Evolutionary conservation across 1,139 yeast species (phyloP).

Genomic region (Candida tropicalis): DNA sequence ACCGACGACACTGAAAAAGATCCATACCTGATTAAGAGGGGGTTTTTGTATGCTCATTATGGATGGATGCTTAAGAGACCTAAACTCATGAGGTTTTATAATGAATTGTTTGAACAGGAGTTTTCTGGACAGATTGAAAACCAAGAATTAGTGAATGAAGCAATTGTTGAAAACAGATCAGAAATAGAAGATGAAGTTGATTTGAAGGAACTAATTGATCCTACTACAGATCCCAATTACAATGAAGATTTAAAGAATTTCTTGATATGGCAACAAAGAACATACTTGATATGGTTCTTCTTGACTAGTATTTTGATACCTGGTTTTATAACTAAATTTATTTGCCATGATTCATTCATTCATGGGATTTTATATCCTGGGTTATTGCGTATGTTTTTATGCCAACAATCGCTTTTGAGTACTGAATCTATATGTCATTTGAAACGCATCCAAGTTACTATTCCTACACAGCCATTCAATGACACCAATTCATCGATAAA

Average conservation of each 20-base stretch:
- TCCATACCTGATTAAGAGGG: conserved; percentile 65
- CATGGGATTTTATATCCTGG: conserved; percentile 69
- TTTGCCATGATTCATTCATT: conserved; percentile 43
- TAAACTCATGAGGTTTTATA: conserved; percentile 35
- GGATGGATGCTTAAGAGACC: conserved; percentile 67
- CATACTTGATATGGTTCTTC: conserved; percentile 46
- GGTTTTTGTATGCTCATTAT: conserved; percentile 60
- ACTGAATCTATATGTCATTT: conserved; percentile 66
- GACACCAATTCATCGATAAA: conserved; percentile 58
- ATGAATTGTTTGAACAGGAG: conserved; percentile 42
- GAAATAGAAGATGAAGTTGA: conserved; percentile 19
- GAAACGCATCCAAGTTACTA: conserved; percentile 40
- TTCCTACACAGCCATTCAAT: conserved; percentile 61
- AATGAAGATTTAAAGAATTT: conserved; percentile 26
- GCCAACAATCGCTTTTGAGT: conserved; percentile 60
- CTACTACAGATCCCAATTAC: conserved; percentile 18
- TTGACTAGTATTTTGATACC: conserved; percentile 56
- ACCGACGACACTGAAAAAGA: conserved; percentile 68
- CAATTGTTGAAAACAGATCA: conserved; percentile 12
- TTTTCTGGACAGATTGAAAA: conserved; percentile 31
- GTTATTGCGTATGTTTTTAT: conserved; percentile 53
- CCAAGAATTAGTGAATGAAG: conserved; percentile 14
- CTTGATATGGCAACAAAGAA: conserved; percentile 60
- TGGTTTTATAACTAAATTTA: conserved; percentile 38
- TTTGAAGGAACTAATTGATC: conserved; percentile 17